Evolutionary conservation across 129 eudicot genomes (phyloP), one percentile per base, ranked within the genome.

Genomic region (Helianthus tuberosus): DNA sequence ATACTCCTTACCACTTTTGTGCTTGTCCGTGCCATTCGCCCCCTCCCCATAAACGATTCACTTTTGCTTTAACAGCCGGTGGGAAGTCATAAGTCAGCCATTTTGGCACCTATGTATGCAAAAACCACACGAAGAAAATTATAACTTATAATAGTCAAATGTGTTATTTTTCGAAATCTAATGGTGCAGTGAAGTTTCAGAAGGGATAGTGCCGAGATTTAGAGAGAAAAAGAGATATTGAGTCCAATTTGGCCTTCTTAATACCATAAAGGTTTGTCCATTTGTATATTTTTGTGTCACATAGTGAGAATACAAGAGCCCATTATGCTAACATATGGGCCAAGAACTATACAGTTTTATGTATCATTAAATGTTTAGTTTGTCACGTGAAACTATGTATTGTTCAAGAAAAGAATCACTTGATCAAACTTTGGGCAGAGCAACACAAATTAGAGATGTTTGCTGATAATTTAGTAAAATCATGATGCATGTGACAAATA

Each of bases 11-110:
- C 99, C 99, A 94, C 76, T 94, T 94, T 64, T 91, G 97, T 83
- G 99, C 99, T 80, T 94, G 99, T 12, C 99, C 99, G 20, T 94
- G 99, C 99, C 99, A 94, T 91, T 91, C 97, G 68, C 99, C 97
- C 43, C 97, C 97, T 15, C 99, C 89, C 99, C 99, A 94, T 15
- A 94, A 79, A 27, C 99, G 97, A 77, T 89, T 94, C 74, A 94
- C 99, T 84, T 94, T 94, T 60, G 99, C 96, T 88, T 91, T 94
- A 69, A 94, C 99, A 32, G 97, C 90, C 3, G 97, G 93, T 8
- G 99, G 99, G 76, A 94, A 94, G 69, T 94, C 99, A 27, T 94
- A 91, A 29, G 96, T 91, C 86, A 94, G 72, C 99, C 99, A 94
- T 41, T 84, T 81, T 50, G 91, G 97, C 62, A 91, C 99, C 99